A percentile compares a stretch with the other conserved stretches of the same genome.
phyloP scores from a whole-genome alignment of 352 stramenopile genomes.

The Globisporangium heterothallicum region DNA sequence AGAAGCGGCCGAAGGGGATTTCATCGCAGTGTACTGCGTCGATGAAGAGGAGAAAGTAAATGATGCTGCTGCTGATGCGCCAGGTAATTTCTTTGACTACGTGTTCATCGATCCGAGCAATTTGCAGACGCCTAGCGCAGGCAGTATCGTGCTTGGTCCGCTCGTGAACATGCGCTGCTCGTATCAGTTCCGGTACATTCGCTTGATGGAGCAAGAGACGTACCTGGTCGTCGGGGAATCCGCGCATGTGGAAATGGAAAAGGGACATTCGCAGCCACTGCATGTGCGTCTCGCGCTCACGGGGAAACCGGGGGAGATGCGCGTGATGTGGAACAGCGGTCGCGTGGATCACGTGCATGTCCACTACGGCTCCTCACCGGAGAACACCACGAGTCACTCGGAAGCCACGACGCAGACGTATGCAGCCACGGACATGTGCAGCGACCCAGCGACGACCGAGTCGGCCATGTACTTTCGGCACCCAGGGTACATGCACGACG shows the following conservation, averaged over 20 bases:
- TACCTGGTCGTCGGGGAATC: slow-evolving; percentile 22
- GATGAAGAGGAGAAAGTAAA: slow-evolving; percentile 16
- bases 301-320: slow-evolving; percentile 22
- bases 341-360: slow-evolving; percentile 15
- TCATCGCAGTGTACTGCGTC: slow-evolving; percentile 34
- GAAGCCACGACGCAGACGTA: slow-evolving; percentile 18
- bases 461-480: slow-evolving; percentile 23
- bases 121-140: slow-evolving; percentile 1
- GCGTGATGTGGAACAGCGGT: slow-evolving; percentile 33
- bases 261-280: slow-evolving; percentile 22
- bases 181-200: slow-evolving; percentile 37
- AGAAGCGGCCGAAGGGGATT: slow-evolving; percentile 13
- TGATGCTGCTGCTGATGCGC: background rate
- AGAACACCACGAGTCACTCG: background rate
- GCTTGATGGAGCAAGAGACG: slow-evolving; percentile 3
- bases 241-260: slow-evolving; percentile 23
- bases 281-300: slow-evolving; percentile 34
- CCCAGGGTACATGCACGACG: slow-evolving; percentile 30
- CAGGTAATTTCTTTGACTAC: slow-evolving; percentile 29
- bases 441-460: slow-evolving; percentile 12
- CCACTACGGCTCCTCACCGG: slow-evolving; percentile 11
- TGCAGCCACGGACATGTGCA: slow-evolving; percentile 21
- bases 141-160: slow-evolving; percentile 26
- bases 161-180: slow-evolving; percentile 46
- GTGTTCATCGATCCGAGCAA: slow-evolving; percentile 13